These are phyloP conservation scores for Poronia punctata DNA, from an alignment of 495 filamentous ascomycete species.

Conservation along the genomic window DNA sequence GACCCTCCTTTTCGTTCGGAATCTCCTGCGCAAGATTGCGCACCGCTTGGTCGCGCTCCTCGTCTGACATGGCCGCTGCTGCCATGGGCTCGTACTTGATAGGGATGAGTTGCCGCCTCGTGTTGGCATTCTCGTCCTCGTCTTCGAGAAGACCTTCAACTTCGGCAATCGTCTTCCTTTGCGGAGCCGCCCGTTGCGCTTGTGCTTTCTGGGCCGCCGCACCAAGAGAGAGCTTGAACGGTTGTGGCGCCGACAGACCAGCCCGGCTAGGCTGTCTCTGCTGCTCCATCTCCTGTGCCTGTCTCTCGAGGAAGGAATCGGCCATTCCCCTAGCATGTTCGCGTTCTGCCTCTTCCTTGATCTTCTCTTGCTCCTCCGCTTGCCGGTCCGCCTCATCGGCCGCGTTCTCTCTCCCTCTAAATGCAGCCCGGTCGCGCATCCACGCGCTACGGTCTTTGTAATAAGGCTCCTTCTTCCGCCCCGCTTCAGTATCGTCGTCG, in stretches of 20 bases:
- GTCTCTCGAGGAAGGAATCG: constrained; percentile 84
- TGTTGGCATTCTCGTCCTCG: constrained; percentile 70
- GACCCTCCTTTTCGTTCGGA: constrained; percentile 73
- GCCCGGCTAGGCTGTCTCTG: constrained; percentile 37
- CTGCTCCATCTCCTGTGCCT: constrained; percentile 77
- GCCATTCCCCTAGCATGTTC: constrained; percentile 81
- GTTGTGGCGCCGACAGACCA: constrained; percentile 59
- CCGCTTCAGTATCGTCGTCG: constrained; percentile 79
- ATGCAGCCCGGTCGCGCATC: constrained; percentile 71
- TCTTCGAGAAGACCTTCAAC: constrained; percentile 92
- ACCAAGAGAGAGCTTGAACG: constrained; percentile 90
- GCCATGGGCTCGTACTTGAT: constrained; percentile 81
- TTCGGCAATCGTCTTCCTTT: constrained; percentile 78
- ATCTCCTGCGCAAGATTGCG: constrained; percentile 83
- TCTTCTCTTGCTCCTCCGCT: constrained; percentile 67
- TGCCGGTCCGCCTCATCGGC: constrained; percentile 76
- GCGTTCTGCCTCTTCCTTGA: constrained; percentile 59
- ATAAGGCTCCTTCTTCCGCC: constrained; percentile 68
- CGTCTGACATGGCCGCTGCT: constrained; percentile 66
- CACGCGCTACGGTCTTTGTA: constrained; percentile 78
- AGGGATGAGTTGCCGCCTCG: constrained; percentile 76
- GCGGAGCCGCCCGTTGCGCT: constrained; percentile 57
- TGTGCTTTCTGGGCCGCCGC: constrained; percentile 77
- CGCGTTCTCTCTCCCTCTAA: constrained; percentile 63
- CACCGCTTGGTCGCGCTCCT: constrained; percentile 74